These are phyloP conservation scores for Melanomma pulvis-pyrius DNA, from an alignment of 495 filamentous ascomycete genomes.

Conservation along the genomic window DNA sequence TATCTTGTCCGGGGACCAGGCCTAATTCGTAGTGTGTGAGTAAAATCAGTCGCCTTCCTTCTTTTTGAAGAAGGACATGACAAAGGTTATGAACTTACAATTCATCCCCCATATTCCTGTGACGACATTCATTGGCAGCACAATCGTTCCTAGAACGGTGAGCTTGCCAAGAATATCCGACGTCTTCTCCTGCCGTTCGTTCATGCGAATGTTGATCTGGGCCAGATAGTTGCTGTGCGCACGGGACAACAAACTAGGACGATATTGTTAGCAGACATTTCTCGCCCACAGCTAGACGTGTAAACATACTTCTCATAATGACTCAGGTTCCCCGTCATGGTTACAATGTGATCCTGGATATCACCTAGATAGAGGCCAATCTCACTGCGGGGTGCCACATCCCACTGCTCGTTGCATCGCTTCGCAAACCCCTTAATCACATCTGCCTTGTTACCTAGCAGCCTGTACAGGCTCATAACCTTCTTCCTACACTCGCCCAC, in stretches of 20 bases:
- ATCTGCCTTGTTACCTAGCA: conserved; percentile 95
- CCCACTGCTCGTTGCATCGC: conserved; percentile 96
- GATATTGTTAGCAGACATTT: conserved; percentile 33
- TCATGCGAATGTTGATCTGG: conserved; percentile 93
- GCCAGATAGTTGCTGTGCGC: conserved; percentile 97
- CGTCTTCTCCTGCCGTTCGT: conserved; percentile 94
- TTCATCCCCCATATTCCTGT: conserved; percentile 99
- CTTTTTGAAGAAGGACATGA: background rate
- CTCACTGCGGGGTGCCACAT: conserved; percentile 90
- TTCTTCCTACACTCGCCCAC: conserved; percentile 95
- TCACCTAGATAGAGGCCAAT: conserved; percentile 95
- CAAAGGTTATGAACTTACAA: conserved; percentile 2
- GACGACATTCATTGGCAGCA: conserved; percentile 97
- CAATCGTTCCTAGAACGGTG: conserved; percentile 94
- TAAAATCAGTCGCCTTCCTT: background rate
- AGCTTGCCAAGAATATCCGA: conserved; percentile 92
- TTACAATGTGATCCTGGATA: conserved; percentile 98
- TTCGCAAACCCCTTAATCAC: conserved; percentile 99
- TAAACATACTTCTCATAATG: conserved; percentile 85
- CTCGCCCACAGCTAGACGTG: background rate
- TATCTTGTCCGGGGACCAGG: conserved; percentile 85
- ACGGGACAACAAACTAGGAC: conserved; percentile 76
- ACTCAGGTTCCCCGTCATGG: conserved; percentile 91
- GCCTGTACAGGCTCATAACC: conserved; percentile 90
- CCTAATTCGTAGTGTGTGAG: no score